phyloP scores from a whole-genome alignment of 2,329 filamentous ascomycete genomes.

The Ophiocordyceps camponoti-leonardi region DNA sequence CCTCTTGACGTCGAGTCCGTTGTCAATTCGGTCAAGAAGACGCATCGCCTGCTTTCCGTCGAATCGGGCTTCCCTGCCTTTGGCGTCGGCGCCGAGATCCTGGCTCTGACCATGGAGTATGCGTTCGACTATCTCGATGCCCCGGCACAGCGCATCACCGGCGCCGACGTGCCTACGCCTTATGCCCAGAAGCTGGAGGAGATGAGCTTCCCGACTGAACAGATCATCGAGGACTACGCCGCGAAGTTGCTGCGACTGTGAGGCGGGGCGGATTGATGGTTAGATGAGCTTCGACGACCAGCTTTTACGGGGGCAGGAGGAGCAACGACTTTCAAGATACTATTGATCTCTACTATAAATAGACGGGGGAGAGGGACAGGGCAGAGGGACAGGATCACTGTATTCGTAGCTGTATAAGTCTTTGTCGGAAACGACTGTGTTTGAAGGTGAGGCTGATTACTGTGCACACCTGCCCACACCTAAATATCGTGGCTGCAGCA shows the following conservation, averaged over 20 bases:
- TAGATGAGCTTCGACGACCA: neutral
- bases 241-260: constrained; percentile 78
- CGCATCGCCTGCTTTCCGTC: constrained; percentile 73
- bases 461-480: neutral
- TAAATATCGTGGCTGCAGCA: neutral
- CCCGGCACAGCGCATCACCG: constrained; percentile 83
- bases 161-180: constrained; percentile 91
- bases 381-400: neutral
- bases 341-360: neutral
- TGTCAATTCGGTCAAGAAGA: constrained; percentile 97
- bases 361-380: neutral
- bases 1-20: constrained; percentile 91
- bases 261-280: constrained; percentile 6
- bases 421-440: neutral
- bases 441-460: neutral
- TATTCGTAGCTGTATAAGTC: neutral
- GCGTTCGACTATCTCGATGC: constrained; percentile 95
- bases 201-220: constrained; percentile 85
- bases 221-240: constrained; percentile 72
- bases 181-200: constrained; percentile 88
- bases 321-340: constrained; percentile 1
- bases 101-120: constrained; percentile 93
- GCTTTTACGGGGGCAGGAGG: neutral
- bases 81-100: constrained; percentile 81
- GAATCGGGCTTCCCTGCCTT: constrained; percentile 95